Percentiles rank a stretch among this genome's conserved stretches.
These are phyloP conservation scores for Trichoderma semiorbis DNA, from an alignment of 2,329 filamentous ascomycete genomes.

Conservation along the genomic window DNA sequence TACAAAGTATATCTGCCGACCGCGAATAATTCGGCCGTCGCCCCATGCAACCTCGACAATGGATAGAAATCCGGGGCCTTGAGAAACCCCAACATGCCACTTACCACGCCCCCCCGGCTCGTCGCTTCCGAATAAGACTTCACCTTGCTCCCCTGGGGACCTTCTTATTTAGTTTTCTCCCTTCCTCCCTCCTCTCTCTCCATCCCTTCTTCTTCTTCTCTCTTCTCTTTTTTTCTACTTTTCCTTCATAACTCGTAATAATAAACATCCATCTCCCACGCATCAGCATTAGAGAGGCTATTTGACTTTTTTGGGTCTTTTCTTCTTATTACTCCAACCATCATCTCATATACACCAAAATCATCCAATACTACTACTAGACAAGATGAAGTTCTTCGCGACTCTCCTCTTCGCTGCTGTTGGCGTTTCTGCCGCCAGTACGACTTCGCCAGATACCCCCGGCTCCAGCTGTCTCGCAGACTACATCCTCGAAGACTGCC, in stretches of 20 bases:
- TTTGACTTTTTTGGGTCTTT: not conserved
- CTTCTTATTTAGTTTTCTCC: slow-evolving; percentile 9
- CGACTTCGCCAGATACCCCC: slow-evolving; percentile 28
- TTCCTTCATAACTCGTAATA: not conserved
- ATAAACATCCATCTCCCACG: not conserved
- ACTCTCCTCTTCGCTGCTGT: slow-evolving; percentile 34
- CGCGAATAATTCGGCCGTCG: not conserved
- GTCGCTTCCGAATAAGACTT: slow-evolving; percentile 16
- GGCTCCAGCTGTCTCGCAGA: slow-evolving; percentile 41
- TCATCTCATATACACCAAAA: not conserved
- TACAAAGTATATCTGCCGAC: not conserved
- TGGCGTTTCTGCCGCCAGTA: slow-evolving; percentile 7
- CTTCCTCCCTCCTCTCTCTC: not conserved
- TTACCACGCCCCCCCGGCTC: slow-evolving; percentile 9
- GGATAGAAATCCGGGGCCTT: not conserved
- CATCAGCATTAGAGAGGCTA: not conserved
- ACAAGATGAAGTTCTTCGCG: slow-evolving; percentile 46
- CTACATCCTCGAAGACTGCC: slow-evolving; percentile 46
- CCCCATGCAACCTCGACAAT: slow-evolving; percentile 3
- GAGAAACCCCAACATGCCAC: slow-evolving; percentile 14
- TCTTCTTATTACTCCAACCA: not conserved
- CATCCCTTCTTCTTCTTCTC: not conserved
- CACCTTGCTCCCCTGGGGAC: not conserved
- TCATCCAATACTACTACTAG: not conserved
- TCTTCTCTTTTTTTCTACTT: not conserved